A percentile compares a stretch with the other conserved stretches of the same genome.
Conservation (phyloP, 176 grass and related monocot species). For the Echinochloa phyllopogon region DNA sequence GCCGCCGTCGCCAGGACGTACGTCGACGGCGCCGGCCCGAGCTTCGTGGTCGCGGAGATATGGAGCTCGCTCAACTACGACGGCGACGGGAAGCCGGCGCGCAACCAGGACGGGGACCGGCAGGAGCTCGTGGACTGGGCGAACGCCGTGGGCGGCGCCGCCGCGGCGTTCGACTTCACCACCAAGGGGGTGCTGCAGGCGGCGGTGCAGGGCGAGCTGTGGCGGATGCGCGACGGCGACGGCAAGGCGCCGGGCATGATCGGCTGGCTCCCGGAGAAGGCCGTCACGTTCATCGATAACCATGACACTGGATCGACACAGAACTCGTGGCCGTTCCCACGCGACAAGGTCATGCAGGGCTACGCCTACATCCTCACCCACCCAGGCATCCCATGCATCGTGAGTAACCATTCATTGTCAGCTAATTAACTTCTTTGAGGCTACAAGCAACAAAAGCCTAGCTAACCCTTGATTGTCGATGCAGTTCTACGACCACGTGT, state of each 20-base stretch:
- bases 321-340: conserved; percentile 67
- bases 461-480: not conserved
- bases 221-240: conserved; percentile 53
- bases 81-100: conserved; percentile 55
- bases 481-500: conserved; percentile 69
- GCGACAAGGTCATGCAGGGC: conserved; percentile 81
- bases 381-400: conserved; percentile 70
- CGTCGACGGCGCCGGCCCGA: conserved; percentile 34
- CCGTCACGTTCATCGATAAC: conserved; percentile 77
- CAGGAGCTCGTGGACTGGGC: conserved; percentile 71
- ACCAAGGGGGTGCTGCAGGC: conserved; percentile 80
- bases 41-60: conserved; percentile 66
- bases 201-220: conserved; percentile 74
- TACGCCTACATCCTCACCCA: conserved; percentile 91
- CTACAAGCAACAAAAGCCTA: too few relatives aligned
- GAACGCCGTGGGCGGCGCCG: conserved; percentile 35
- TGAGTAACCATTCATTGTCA: conserved; percentile 29
- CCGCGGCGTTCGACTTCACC: conserved; percentile 72
- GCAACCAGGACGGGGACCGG: conserved; percentile 59
- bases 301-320: conserved; percentile 81
- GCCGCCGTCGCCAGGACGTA: conserved; percentile 48
- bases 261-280: conserved; percentile 73
- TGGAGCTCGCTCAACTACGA: conserved; percentile 63
- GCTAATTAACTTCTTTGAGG: too few relatives aligned
- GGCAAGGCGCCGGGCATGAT: conserved; percentile 78